phyloP scores from a whole-genome alignment of 441 rosid genomes.

The Croton laevigatus region DNA sequence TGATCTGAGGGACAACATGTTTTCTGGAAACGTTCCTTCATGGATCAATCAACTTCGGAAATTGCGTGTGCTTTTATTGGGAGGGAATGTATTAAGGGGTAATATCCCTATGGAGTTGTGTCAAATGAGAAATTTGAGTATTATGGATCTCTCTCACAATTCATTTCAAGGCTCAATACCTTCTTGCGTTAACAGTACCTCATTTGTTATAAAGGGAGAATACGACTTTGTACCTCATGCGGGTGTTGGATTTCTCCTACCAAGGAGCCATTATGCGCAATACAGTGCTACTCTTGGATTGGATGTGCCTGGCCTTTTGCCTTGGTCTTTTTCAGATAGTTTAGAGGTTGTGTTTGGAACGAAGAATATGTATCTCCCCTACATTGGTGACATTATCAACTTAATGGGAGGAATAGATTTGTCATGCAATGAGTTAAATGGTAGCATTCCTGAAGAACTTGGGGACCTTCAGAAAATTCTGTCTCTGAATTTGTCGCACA shows the following conservation, averaged over 20 bases:
- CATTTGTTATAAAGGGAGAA: neutral
- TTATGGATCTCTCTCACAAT: constrained; percentile 27
- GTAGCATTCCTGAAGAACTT: constrained; percentile 16
- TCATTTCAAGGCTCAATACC: constrained; percentile 20
- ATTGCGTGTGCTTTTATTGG: neutral
- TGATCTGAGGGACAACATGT: neutral
- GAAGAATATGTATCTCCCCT: constrained; percentile 5
- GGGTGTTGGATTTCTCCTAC: neutral
- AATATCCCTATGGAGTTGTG: neutral
- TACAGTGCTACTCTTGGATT: constrained; percentile 10
- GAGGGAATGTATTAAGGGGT: neutral
- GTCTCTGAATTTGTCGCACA: constrained; percentile 18
- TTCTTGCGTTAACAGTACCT: constrained; percentile 16
- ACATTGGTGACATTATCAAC: constrained; percentile 9
- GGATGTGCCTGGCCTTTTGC: neutral
- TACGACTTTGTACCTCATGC: neutral
- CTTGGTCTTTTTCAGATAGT: neutral
- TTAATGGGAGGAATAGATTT: constrained; percentile 12
- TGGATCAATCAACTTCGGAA: neutral
- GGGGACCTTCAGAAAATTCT: neutral
- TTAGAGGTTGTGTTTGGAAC: neutral
- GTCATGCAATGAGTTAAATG: constrained; percentile 15
- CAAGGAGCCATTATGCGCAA: neutral
- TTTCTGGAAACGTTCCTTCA: neutral
- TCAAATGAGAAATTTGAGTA: constrained; percentile 11